Base-by-base conservation (phyloP, 2,329 filamentous ascomycete species). In the Cryphonectria carpinicola region DNA sequence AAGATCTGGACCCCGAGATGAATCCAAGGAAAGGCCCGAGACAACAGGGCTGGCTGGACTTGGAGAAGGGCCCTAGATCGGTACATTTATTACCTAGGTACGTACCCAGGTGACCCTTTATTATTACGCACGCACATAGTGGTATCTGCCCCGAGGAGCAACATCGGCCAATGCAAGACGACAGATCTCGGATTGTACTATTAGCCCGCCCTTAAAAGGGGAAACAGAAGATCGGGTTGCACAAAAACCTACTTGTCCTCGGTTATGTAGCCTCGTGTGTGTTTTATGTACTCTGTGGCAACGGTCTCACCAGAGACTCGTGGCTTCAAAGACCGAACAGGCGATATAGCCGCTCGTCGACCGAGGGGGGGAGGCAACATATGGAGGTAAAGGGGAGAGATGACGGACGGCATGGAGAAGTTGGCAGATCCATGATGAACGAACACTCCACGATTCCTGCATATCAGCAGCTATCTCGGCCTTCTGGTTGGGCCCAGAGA, bases 401-500 rank as follows among this genome's bases (percentile, higher is more conserved):
- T 7, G 17, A n/a, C 22, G 10, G 7, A 49, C 46, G 17, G 46
- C 22, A n/a, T 49, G 46, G 46, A 10, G 22, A 11, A n/a, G 19
- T 32, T 32, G 4, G 32, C 10, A 39, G 10, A n/a, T 49, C 46
- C 46, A n/a, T 11, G 46, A 49, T 49, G 46, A 3, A n/a, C 17
- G 1, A n/a, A 8, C 8, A 13, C 52, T 25, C 14, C 14, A 22
- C 41, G 19, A 32, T 39, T 39, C 49, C 35, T 62, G 28, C 32
- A 35, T 64, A 67, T 70, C 68, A 70, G 63, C 52, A 64, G 41
- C 62, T 72, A 68, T 67, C 37, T 52, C n/a, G 65, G 2, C 56
- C 39, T 17, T 39, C 52, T 70, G 71, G 71, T 72, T 72, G 71
- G 68, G 65, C 37, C n/a, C 22, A 66, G 63, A 71, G 70, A 71